A percentile compares a stretch with the other conserved stretches of the same genome.
Conservation (phyloP, 352 stramenopile genomes). For the Phytophthora cactorum region DNA sequence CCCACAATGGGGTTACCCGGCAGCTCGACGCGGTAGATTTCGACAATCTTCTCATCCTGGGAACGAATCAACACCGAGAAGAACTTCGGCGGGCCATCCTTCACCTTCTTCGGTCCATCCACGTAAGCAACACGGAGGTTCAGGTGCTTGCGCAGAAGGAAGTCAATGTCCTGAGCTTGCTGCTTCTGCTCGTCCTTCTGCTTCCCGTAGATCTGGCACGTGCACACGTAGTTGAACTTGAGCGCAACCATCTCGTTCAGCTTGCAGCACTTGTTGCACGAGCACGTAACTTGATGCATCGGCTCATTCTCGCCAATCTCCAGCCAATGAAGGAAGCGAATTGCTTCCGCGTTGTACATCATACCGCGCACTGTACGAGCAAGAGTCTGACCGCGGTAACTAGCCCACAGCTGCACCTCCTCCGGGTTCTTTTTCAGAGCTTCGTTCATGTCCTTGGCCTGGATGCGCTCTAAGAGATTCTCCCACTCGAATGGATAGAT, state of each 20-base stretch:
- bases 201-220: conserved; percentile 87
- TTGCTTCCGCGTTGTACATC: conserved; percentile 88
- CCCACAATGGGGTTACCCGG: conserved; percentile 81
- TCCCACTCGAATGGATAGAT: conserved; percentile 88
- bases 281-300: conserved; percentile 76
- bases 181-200: conserved; percentile 85
- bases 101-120: conserved; percentile 86
- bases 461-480: conserved; percentile 78
- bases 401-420: conserved; percentile 83
- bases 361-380: conserved; percentile 81
- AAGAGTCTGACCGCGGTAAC: conserved; percentile 81
- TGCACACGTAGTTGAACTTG: conserved; percentile 91
- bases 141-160: conserved; percentile 75
- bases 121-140: conserved; percentile 80
- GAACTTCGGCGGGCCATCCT: conserved; percentile 83
- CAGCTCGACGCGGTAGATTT: conserved; percentile 82
- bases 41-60: conserved; percentile 71
- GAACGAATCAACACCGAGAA: conserved; percentile 82
- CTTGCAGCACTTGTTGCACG: conserved; percentile 85
- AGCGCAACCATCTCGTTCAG: conserved; percentile 82
- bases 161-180: conserved; percentile 81
- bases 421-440: conserved; percentile 82
- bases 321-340: conserved; percentile 85
- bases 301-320: conserved; percentile 87
- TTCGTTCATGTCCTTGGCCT: conserved; percentile 82